Evolutionary conservation across 2,329 filamentous ascomycete species (phyloP), one percentile per base, ranked within the genome.

Genomic region (Zasmidium citrigriseum): DNA sequence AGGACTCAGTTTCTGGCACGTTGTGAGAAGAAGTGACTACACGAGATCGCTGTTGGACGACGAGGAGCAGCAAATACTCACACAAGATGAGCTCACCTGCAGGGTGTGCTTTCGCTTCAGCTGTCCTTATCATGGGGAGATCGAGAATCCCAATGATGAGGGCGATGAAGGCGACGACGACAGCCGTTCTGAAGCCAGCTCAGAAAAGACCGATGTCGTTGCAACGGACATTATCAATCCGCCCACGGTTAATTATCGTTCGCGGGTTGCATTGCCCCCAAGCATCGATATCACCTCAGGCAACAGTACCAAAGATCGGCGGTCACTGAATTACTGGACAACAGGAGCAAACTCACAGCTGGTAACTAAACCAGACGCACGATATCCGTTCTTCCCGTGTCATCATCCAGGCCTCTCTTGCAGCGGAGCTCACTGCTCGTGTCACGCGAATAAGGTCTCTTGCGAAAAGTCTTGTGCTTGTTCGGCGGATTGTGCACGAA

Each of bases 381-480:
- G 85, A 38, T 82, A 83, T 29, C 77, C 83, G 1, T 83, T 84
- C 52, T 83, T 86, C 56, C 86, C 88, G 2, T 93, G 89, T 67
- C 81, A 81, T 52, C 89, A 93, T 66, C 82, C 86, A 24, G 89
- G 89, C 0, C 58, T 50, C 2, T 81, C 86, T 1, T 93, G 89
- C 71, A 82, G 82, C 16, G 81, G 80, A n/a, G 75, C 72, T 12
- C 67, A 76, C 18, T 93, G 90, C 65, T 76, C 80, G 1, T 93
- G 90, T 67, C 86, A 84, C 16, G 73, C 79, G 49, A 78, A 82
- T 10, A 80, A 80, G 16, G 76, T 91, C 20, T 80, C 88, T 18
- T 93, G 90, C 68, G 89, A 93, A 64, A 89, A 88, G 64, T 86
- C 85, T 60, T 93, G 90, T 68, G 81, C 80, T 2, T 93, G 90